phyloP scores from a whole-genome alignment of 2,329 filamentous ascomycete species.

The Pyrenochaeta sp. region DNA sequence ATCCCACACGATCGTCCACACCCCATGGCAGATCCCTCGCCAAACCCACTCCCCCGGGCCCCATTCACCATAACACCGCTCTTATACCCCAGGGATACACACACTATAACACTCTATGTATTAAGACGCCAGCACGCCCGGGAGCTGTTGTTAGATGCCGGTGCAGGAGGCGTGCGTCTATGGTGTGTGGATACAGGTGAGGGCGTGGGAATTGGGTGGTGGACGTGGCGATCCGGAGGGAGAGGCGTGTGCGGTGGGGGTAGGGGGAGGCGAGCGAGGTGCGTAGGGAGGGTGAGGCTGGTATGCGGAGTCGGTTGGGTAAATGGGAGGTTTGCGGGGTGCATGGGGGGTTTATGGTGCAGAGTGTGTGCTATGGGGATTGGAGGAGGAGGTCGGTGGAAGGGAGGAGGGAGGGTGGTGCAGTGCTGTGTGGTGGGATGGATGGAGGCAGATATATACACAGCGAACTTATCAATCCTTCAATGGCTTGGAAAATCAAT shows the following conservation, averaged over 20 bases:
- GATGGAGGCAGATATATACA: too few species aligned
- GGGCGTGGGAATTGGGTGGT: too few species aligned
- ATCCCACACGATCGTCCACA: background rate
- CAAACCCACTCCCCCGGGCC: background rate
- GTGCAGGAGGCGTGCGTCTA: too few species aligned
- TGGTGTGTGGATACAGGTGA: too few species aligned
- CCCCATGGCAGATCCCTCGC: background rate
- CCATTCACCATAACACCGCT: background rate
- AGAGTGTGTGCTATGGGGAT: background rate
- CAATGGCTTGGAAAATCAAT: too few species aligned
- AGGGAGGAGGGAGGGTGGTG: background rate
- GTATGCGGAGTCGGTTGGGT: background rate
- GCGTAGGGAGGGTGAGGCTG: too few species aligned
- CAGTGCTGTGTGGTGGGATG: too few species aligned
- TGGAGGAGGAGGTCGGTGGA: background rate
- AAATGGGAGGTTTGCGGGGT: background rate
- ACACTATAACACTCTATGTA: background rate
- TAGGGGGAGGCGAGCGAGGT: too few species aligned
- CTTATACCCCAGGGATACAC: background rate
- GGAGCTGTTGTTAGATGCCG: background rate
- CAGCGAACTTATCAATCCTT: too few species aligned
- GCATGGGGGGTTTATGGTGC: background rate
- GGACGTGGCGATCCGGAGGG: too few species aligned
- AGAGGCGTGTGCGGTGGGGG: too few species aligned
- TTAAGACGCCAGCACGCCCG: background rate